Percentiles rank a stretch among this genome's conserved stretches.
Conservation (phyloP, 2,329 filamentous ascomycete species). For the Trichoderma sp. region DNA sequence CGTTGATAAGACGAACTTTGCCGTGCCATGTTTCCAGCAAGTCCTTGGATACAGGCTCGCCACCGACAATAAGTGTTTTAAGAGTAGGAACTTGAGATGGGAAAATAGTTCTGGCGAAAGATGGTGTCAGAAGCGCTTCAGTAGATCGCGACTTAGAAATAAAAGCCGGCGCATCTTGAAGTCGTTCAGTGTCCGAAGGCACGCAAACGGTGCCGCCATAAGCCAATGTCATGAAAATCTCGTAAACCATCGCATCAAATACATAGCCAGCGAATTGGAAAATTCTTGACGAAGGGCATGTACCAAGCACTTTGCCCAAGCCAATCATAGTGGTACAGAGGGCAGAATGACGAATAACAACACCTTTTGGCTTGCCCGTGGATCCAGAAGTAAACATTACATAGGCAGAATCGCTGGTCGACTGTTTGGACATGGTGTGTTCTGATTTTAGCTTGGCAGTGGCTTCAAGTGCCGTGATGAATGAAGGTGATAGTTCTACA, state of each 20-base stretch:
- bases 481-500: neutral
- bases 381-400: conserved; percentile 7
- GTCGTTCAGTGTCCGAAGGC: neutral
- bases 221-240: neutral
- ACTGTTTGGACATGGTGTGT: neutral
- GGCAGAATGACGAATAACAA: conserved; percentile 3
- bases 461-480: neutral
- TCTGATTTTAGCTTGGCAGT: neutral
- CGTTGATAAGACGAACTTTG: conserved; percentile 37
- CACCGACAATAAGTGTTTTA: conserved; percentile 1
- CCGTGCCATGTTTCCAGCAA: conserved; percentile 6
- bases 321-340: neutral
- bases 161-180: neutral
- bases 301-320: neutral
- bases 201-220: conserved; percentile 1
- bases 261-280: conserved; percentile 12
- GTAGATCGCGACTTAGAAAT: neutral
- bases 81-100: conserved; percentile 11
- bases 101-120: neutral
- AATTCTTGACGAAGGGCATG: neutral
- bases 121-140: neutral
- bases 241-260: conserved; percentile 3
- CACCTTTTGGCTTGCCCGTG: conserved; percentile 10
- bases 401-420: neutral
- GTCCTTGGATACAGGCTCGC: conserved; percentile 7